Evolutionary conservation across 257 asterid species (phyloP).

Genomic region (Gynochthodes officinalis): DNA sequence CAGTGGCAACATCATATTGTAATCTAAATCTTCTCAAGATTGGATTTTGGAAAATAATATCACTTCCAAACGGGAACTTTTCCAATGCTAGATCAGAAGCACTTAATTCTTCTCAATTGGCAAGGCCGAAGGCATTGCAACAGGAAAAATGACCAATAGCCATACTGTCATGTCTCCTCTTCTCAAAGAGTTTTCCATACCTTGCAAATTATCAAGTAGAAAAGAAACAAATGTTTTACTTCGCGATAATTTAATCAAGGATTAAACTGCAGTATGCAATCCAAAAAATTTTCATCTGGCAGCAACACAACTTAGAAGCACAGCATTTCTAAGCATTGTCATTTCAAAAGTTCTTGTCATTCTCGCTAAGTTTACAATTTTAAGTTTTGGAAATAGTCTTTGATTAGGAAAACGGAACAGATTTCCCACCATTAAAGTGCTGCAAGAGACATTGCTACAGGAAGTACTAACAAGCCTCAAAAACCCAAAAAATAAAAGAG

Average conservation of each 20-base stretch:
- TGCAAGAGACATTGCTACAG: neutral
- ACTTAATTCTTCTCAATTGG: neutral
- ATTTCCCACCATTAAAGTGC: neutral
- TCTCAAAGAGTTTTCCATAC: neutral
- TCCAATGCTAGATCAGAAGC: neutral
- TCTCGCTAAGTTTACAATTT: neutral
- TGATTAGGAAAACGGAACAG: neutral
- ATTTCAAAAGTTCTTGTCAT: too few relatives aligned
- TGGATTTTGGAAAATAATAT: neutral
- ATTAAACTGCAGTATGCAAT: neutral
- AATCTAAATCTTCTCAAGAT: neutral
- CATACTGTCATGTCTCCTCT: neutral
- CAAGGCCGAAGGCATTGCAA: neutral
- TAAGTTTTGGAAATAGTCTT: neutral
- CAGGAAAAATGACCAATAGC: neutral
- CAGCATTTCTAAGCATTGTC: too few relatives aligned
- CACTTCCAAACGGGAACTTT: neutral
- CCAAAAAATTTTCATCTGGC: neutral
- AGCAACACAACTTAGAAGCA: neutral
- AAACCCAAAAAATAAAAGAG: neutral
- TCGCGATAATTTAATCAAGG: neutral
- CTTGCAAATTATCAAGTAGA: neutral
- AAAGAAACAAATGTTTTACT: neutral
- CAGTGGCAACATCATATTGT: neutral
- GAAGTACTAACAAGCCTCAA: neutral